Conservation (phyloP, 352 stramenopile species). For the Phytophthora gonapodyides region DNA sequence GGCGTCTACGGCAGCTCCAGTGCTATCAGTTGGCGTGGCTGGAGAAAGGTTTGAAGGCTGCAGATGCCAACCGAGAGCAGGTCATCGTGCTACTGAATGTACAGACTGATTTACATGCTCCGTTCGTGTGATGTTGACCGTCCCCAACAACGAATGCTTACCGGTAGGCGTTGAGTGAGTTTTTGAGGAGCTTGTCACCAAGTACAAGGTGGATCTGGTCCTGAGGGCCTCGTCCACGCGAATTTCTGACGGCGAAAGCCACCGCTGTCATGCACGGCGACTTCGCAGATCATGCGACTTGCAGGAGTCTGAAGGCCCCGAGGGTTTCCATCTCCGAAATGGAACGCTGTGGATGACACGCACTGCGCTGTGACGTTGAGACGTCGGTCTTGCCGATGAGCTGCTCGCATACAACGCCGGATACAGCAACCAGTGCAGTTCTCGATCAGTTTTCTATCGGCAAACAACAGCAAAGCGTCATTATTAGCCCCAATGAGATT, state of each 20-base stretch:
- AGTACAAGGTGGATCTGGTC: slow-evolving; percentile 63
- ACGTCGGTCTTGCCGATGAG: slow-evolving; percentile 32
- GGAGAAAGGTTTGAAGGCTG: slow-evolving; percentile 50
- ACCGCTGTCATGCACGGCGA: slow-evolving; percentile 42
- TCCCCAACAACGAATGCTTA: slow-evolving; percentile 18
- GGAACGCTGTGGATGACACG: slow-evolving; percentile 34
- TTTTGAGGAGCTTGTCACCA: slow-evolving; percentile 61
- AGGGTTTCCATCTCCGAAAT: slow-evolving; percentile 34
- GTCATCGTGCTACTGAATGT: slow-evolving; percentile 47
- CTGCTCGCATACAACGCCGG: slow-evolving; percentile 37
- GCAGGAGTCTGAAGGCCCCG: slow-evolving; percentile 53
- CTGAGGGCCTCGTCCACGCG: slow-evolving; percentile 53
- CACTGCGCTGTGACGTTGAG: slow-evolving; percentile 34
- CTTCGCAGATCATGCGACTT: slow-evolving; percentile 35
- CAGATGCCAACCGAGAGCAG: slow-evolving; percentile 42
- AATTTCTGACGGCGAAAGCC: slow-evolving; percentile 41
- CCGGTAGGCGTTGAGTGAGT: slow-evolving; percentile 31
- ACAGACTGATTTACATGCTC: slow-evolving; percentile 54
- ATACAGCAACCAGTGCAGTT: slow-evolving; percentile 12
- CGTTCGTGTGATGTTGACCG: slow-evolving; percentile 30
- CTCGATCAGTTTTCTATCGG: slow-evolving; percentile 50
- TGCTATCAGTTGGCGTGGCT: slow-evolving; percentile 54
- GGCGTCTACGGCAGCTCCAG: too few species aligned
- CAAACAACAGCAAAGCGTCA: slow-evolving; percentile 20
- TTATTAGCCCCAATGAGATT: too few species aligned